Conservation (phyloP, 2,329 filamentous ascomycete genomes). For the Falciphora oryzae region DNA sequence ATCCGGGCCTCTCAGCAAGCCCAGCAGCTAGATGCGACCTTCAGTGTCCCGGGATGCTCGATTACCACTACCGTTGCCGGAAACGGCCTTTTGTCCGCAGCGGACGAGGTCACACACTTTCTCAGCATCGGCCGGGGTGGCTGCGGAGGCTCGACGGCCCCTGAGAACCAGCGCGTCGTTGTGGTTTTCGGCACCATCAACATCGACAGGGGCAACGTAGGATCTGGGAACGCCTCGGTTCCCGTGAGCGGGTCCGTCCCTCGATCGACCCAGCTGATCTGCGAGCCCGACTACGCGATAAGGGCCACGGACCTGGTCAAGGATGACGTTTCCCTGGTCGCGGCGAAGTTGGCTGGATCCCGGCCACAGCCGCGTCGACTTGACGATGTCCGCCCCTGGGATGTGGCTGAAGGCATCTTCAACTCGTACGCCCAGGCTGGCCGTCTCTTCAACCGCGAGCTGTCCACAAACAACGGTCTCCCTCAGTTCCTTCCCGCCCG, state of each 20-base stretch:
- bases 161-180: slow-evolving; percentile 20
- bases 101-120: slow-evolving; percentile 14
- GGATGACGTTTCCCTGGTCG: slow-evolving; percentile 18
- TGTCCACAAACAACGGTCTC: not conserved
- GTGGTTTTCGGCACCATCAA: slow-evolving; percentile 19
- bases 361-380: slow-evolving; percentile 13
- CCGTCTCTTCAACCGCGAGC: not conserved
- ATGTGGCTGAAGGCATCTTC: slow-evolving; percentile 21
- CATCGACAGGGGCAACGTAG: slow-evolving; percentile 12
- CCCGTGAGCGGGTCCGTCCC: slow-evolving; percentile 17
- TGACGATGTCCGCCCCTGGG: slow-evolving; percentile 19
- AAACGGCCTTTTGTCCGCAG: not conserved
- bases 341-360: slow-evolving; percentile 12
- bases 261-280: slow-evolving; percentile 23
- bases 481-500: slow-evolving; percentile 9
- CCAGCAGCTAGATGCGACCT: slow-evolving; percentile 25
- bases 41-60: slow-evolving; percentile 17
- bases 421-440: slow-evolving; percentile 14
- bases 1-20: slow-evolving; percentile 17
- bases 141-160: slow-evolving; percentile 16
- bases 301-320: slow-evolving; percentile 19
- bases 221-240: slow-evolving; percentile 10
- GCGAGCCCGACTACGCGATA: slow-evolving; percentile 22
- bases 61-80: slow-evolving; percentile 18
- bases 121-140: slow-evolving; percentile 18